A percentile compares a stretch with the other conserved stretches of the same genome.
Conservation (phyloP, 164 flowering plant genomes). For the Tetracentron sinense region DNA sequence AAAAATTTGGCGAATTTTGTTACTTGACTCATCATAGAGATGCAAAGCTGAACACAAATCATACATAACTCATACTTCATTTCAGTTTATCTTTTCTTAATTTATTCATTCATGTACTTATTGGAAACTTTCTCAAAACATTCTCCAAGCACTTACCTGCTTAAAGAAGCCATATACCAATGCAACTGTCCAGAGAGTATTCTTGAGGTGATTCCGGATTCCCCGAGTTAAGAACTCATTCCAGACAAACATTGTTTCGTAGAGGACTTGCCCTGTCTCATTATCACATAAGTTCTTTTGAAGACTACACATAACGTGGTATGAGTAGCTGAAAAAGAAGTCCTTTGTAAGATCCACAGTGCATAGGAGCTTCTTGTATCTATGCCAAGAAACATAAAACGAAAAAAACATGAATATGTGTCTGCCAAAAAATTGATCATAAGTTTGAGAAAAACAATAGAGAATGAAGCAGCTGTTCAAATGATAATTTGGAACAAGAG, state of each 20-base stretch:
- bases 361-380: constrained; percentile 99
- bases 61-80: neutral
- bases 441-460: neutral
- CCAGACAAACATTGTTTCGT: constrained; percentile 98
- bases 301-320: constrained; percentile 87
- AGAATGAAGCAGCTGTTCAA: constrained; percentile 11
- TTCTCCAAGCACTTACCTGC: constrained; percentile 49
- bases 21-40: no score
- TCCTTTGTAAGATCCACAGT: constrained; percentile 95
- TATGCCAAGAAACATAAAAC: constrained; percentile 34
- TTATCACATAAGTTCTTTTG: constrained; percentile 70
- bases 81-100: neutral
- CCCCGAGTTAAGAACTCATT: constrained; percentile 87
- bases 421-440: neutral
- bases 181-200: constrained; percentile 88
- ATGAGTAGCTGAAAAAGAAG: constrained; percentile 99
- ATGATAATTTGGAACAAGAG: neutral
- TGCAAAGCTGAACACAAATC: neutral
- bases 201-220: constrained; percentile 68
- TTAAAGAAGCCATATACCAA: constrained; percentile 91
- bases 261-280: constrained; percentile 44
- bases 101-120: neutral
- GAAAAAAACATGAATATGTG: constrained; percentile 25
- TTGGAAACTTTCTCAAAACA: neutral
- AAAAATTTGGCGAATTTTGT: no score